A percentile compares a stretch with the other conserved stretches of the same genome.
Conservation (phyloP, 331 rosid species). For the Rhamnella rubrinervis region DNA sequence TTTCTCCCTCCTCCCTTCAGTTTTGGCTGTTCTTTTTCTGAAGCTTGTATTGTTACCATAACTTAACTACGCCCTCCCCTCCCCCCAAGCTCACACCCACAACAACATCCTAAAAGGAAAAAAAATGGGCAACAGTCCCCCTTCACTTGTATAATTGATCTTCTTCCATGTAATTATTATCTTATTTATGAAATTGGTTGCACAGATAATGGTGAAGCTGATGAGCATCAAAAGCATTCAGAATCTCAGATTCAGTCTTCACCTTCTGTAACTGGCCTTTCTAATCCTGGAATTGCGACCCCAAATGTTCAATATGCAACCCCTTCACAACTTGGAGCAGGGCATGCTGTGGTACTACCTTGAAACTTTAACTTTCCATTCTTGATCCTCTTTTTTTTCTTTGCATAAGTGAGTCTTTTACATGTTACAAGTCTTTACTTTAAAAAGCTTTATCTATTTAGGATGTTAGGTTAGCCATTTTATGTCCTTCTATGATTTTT, state of each 20-base stretch:
- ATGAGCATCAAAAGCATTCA: slow-evolving; percentile 57
- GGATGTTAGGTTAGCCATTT: too few species aligned
- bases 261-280: slow-evolving; percentile 50
- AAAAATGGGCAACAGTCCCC: too few species aligned
- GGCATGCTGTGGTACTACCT: slow-evolving; percentile 69
- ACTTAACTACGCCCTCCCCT: neutral
- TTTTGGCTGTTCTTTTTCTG: neutral
- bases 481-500: too few species aligned
- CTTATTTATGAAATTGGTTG: slow-evolving; percentile 28
- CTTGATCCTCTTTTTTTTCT: neutral
- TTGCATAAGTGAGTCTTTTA: neutral
- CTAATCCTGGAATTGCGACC: slow-evolving; percentile 45
- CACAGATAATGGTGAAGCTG: slow-evolving; percentile 64
- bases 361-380: slow-evolving; percentile 10
- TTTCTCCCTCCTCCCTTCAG: too few species aligned
- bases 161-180: slow-evolving; percentile 11
- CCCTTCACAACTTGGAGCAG: slow-evolving; percentile 76
- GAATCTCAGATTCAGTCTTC: slow-evolving; percentile 57
- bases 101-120: too few species aligned
- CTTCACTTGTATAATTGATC: slow-evolving; percentile 1
- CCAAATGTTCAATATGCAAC: slow-evolving; percentile 60
- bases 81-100: too few species aligned
- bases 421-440: neutral
- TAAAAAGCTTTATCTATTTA: neutral
- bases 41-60: neutral